Evolutionary conservation across 495 filamentous ascomycete genomes (phyloP), one percentile per base, ranked within the genome.

Genomic region (Xylaria cubensis): DNA sequence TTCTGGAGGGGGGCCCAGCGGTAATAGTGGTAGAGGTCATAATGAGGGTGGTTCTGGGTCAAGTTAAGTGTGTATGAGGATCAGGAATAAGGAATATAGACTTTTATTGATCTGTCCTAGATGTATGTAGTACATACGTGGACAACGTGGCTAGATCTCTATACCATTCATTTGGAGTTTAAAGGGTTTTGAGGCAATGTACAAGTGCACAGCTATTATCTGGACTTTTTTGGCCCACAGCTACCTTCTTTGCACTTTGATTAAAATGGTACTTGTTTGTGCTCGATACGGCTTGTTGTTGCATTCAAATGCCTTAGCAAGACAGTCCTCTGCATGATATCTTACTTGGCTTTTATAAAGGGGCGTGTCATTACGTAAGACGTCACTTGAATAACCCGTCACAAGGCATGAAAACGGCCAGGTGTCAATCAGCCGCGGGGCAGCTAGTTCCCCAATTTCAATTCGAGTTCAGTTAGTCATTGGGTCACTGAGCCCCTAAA

Each of bases 1-100:
- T 59, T 53, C 73, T 4, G 77, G 75, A 29, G 50, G 69, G 29
- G 53, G 53, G 1, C 58, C 71, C 24, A 66, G 70, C 53, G 44
- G 77, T 29, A 62, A 74, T 56, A 63, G 68, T 56, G 50, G 77
- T 19, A 67, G 73, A 59, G 74, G 72, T 17, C 74, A 77, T 39
- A 73, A 67, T 24, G 74, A 76, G 59, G 75, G 72, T 29, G 69
- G 74, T n/a, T 73, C 75, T 3, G 77, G 76, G 63, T 69, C 70
- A 17, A 69, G 42, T 17, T 76, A 64, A 62, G 63, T 15, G 19
- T 48, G 15, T 34, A 72, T 56, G 36, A 67, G 39, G 50, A 48
- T 32, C 48, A 13, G 41, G 42, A 44, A 51, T 50, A 44, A 53
- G 24, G 34, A 64, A 70, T 71, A 69, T 39, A 67, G 46, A 67